These are phyloP conservation scores for Acanthochlamys bracteata DNA, from an alignment of 106 monocot species.

Conservation along the genomic window DNA sequence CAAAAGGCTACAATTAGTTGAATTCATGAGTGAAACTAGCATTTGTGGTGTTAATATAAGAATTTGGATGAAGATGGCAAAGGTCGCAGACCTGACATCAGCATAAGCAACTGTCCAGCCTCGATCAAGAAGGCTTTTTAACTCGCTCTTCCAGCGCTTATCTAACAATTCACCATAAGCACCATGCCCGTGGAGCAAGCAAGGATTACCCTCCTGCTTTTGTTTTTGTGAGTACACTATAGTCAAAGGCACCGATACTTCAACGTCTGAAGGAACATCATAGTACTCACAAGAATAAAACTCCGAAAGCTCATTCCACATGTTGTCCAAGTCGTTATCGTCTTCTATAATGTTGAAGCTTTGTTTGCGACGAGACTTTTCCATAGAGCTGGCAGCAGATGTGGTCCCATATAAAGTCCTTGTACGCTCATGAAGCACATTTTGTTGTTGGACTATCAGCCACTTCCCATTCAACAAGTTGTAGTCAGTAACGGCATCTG, in stretches of 20 bases:
- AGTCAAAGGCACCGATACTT: constrained; percentile 64
- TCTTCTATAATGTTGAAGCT: constrained; percentile 13
- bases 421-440: constrained; percentile 76
- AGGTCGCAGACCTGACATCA: constrained; percentile 68
- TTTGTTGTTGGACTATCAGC: constrained; percentile 86
- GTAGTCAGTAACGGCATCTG: constrained; percentile 92
- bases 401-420: constrained; percentile 65
- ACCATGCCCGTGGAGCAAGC: constrained; percentile 89
- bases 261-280: constrained; percentile 65
- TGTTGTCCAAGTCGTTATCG: constrained; percentile 22
- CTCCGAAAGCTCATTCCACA: constrained; percentile 88
- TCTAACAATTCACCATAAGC: constrained; percentile 94
- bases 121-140: constrained; percentile 97
- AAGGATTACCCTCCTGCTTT: constrained; percentile 68
- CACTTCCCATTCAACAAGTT: constrained; percentile 81
- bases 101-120: constrained; percentile 97
- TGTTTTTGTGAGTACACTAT: constrained; percentile 74
- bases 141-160: constrained; percentile 77
- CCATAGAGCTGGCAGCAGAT: constrained; percentile 24
- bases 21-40: too few relatives aligned
- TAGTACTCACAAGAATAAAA: constrained; percentile 92
- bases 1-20: too few relatives aligned
- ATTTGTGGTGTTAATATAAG: too few relatives aligned
- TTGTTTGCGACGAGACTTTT: constrained; percentile 15
- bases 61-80: not conserved